phyloP scores from a whole-genome alignment of 2,329 filamentous ascomycete species.

The Tolypocladium endophyticum region DNA sequence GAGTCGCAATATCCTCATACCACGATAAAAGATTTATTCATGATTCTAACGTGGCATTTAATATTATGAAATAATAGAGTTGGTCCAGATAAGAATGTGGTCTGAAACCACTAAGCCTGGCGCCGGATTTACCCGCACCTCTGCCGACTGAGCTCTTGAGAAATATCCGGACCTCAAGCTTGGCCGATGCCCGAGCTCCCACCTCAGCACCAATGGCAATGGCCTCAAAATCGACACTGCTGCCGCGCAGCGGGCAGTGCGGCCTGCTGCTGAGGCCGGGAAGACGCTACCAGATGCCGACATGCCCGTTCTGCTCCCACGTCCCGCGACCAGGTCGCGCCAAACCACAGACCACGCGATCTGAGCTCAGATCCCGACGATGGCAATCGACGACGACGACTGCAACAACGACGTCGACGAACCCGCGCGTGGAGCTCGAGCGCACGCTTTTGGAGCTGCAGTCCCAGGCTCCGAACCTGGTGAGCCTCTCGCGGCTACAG shows the following conservation, averaged over 20 bases:
- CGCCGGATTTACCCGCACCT: neutral
- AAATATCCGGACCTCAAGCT: neutral
- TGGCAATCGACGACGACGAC: slow-evolving; percentile 16
- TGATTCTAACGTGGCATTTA: neutral
- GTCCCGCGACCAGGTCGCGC: slow-evolving; percentile 8
- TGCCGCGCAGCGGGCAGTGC: slow-evolving; percentile 15
- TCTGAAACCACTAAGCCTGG: neutral
- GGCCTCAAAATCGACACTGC: slow-evolving; percentile 18
- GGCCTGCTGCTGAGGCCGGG: slow-evolving; percentile 12
- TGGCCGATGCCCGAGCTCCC: neutral
- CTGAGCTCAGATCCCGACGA: slow-evolving; percentile 12
- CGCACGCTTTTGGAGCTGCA: slow-evolving; percentile 49
- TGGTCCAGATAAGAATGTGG: neutral
- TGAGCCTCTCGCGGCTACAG: slow-evolving; percentile 61
- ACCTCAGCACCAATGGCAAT: slow-evolving; percentile 11
- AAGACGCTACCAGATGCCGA: slow-evolving; percentile 7
- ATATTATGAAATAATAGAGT: neutral
- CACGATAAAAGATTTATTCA: neutral
- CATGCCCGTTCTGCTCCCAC: slow-evolving; percentile 21
- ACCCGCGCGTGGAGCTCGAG: slow-evolving; percentile 44
- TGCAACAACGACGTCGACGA: slow-evolving; percentile 12
- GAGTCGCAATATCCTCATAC: neutral
- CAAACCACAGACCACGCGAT: slow-evolving; percentile 6
- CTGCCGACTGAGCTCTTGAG: neutral
- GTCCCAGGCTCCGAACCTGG: slow-evolving; percentile 46